Conservation (phyloP, 2,329 filamentous ascomycete species). For the Raffaelea albimanens region DNA sequence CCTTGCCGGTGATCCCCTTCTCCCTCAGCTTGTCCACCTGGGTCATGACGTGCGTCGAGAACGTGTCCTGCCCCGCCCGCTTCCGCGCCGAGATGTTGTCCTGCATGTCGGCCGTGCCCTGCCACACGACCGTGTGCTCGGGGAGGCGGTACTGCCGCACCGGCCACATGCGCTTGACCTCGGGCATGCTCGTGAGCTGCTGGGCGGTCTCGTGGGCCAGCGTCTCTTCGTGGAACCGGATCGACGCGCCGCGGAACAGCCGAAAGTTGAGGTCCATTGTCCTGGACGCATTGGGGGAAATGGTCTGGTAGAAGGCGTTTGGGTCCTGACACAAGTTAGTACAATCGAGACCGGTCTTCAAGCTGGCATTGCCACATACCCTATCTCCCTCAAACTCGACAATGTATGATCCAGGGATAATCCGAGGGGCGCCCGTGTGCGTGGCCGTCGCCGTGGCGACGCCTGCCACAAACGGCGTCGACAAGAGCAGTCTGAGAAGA, state of each 20-base stretch:
- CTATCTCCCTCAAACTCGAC: conserved; percentile 41
- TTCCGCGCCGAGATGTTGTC: conserved; percentile 19
- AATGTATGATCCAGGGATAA: conserved; percentile 40
- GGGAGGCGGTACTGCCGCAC: conserved; percentile 36
- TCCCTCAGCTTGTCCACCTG: conserved; percentile 44
- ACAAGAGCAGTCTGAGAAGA: neutral
- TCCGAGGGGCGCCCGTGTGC: conserved; percentile 1
- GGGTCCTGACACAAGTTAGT: conserved; percentile 28
- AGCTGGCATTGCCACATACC: neutral
- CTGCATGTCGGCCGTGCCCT: conserved; percentile 18
- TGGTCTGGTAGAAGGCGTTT: conserved; percentile 26
- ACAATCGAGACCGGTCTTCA: neutral
- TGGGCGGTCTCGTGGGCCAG: conserved; percentile 31
- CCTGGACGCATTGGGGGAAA: conserved; percentile 29
- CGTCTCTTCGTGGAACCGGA: conserved; percentile 39
- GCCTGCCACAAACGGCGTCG: neutral
- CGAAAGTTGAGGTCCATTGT: conserved; percentile 39
- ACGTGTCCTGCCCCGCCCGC: conserved; percentile 27
- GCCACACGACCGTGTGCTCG: conserved; percentile 33
- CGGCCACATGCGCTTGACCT: conserved; percentile 40
- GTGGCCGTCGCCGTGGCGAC: neutral
- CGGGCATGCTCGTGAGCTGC: conserved; percentile 30
- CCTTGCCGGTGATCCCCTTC: conserved; percentile 37
- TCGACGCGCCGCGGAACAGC: conserved; percentile 45
- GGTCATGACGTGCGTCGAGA: conserved; percentile 45